Evolutionary conservation across 345 rosid species (phyloP), one percentile per base, ranked within the genome.

Genomic region (Boechera stricta): DNA sequence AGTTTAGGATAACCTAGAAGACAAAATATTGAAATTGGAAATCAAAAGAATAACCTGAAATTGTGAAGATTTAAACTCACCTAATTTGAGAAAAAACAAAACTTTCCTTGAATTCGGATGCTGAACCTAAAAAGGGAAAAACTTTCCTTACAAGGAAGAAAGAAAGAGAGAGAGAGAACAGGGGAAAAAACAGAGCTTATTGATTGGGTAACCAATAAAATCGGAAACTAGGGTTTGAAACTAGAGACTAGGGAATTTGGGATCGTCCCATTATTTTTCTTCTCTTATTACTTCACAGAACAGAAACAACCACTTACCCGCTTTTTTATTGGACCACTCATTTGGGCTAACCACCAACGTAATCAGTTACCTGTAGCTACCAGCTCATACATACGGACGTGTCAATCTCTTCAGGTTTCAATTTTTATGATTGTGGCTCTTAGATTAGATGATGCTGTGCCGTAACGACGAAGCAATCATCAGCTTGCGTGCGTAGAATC

Each of bases 151-250:
- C 10, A 67, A 80, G 84, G 86, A 77, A 77, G 79, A 86, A 62
- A 81, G 66, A 72, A 60, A 71, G 65, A 73, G 48, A 76, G 60
- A 67, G 60, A 67, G 52, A 60, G 16, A 28, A 45, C 24, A 38
- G 6, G 21, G 7, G 21, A 13, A 68, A 42, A 45, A 44, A 32
- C 3, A 53, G 63, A 59, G 68, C 54, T 12, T 36, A 67, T 18
- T 75, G 85, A 82, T 80, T 77, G 89, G 89, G 82, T 67, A 81
- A 87, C 83, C 90, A 83, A 36, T 4, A 87, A 80, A 85, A 75
- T 71, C 86, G 93, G 87, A 65, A 77, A 48, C 58, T 59, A 68
- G 66, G 68, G 78, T 65, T 77, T 69, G 71, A 65, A 77, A 83
- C 86, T 80, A 9, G 85, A 85, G 87, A 85, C 81, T 84, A 83